phyloP scores from a whole-genome alignment of 2,329 filamentous ascomycete species.

The Aspergillus unguis region DNA sequence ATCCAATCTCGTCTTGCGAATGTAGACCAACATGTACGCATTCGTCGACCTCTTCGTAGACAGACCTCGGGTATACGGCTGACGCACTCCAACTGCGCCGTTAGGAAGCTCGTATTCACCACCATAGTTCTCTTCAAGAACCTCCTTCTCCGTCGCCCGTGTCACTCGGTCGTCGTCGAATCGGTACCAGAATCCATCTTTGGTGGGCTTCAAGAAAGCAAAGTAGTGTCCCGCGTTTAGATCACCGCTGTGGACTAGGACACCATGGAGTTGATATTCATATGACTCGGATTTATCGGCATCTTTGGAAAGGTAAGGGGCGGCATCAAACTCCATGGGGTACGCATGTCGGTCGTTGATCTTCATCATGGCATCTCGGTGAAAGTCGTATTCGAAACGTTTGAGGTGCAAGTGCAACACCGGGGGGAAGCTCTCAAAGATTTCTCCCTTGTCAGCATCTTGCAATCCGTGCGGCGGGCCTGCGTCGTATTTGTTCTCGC shows the following conservation, averaged over 20 bases:
- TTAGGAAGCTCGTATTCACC: conserved; percentile 70
- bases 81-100: conserved; percentile 56
- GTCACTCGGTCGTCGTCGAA: conserved; percentile 98
- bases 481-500: conserved; percentile 97
- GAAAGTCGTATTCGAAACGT: conserved; percentile 96
- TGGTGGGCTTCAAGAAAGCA: conserved; percentile 88
- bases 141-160: conserved; percentile 85
- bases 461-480: conserved; percentile 86
- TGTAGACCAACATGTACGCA: conserved; percentile 98
- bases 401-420: conserved; percentile 94
- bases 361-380: conserved; percentile 97
- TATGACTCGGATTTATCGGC: conserved; percentile 86
- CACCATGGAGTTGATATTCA: conserved; percentile 88
- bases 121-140: conserved; percentile 93
- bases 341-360: conserved; percentile 58
- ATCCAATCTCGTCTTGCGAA: conserved; percentile 81
- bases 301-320: conserved; percentile 80
- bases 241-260: conserved; percentile 93
- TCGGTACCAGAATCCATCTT: conserved; percentile 92
- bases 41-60: conserved; percentile 71
- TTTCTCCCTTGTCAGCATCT: conserved; percentile 95
- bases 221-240: conserved; percentile 98
- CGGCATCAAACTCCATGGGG: conserved; percentile 56
- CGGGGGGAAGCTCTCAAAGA: conserved; percentile 92
- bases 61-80: conserved; percentile 62